These are phyloP conservation scores for Neonectria coccinea DNA, from an alignment of 2,329 filamentous ascomycete genomes.

Conservation along the genomic window DNA sequence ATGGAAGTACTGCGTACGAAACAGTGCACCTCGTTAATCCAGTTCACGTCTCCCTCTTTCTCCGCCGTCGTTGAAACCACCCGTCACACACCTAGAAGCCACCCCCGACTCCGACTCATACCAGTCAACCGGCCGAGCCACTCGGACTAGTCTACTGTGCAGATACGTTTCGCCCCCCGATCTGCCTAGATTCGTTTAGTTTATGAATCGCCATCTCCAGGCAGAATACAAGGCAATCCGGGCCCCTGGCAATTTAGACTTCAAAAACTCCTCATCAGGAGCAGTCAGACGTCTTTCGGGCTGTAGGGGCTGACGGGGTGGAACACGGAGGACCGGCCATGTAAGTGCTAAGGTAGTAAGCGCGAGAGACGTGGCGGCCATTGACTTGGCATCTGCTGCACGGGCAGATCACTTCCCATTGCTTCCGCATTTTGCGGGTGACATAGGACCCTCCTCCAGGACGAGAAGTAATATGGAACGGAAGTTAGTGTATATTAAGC, in stretches of 20 bases:
- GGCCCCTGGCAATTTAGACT: background rate
- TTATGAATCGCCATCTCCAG: slow-evolving; percentile 7
- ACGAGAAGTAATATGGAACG: background rate
- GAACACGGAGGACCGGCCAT: background rate
- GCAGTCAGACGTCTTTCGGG: background rate
- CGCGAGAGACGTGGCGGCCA: slow-evolving; percentile 12
- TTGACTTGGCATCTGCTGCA: slow-evolving; percentile 1
- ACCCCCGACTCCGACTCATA: slow-evolving; percentile 2
- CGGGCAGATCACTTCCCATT: slow-evolving; percentile 22
- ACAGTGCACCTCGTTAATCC: too few species aligned
- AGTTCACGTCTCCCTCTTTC: background rate
- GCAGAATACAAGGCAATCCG: slow-evolving; percentile 8
- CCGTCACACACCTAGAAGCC: slow-evolving; percentile 4
- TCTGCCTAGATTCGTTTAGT: slow-evolving; percentile 1
- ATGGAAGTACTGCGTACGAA: too few species aligned
- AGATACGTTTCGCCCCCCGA: background rate
- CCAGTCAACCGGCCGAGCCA: background rate
- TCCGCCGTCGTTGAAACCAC: background rate
- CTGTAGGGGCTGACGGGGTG: background rate
- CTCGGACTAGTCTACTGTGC: background rate
- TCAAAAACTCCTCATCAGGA: background rate
- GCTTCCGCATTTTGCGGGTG: slow-evolving; percentile 21
- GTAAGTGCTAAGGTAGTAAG: background rate
- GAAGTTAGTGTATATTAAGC: slow-evolving; percentile 6
- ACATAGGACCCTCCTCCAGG: background rate